These are phyloP conservation scores for Cordia subcordata DNA, from an alignment of 257 asterid genomes.

Conservation along the genomic window DNA sequence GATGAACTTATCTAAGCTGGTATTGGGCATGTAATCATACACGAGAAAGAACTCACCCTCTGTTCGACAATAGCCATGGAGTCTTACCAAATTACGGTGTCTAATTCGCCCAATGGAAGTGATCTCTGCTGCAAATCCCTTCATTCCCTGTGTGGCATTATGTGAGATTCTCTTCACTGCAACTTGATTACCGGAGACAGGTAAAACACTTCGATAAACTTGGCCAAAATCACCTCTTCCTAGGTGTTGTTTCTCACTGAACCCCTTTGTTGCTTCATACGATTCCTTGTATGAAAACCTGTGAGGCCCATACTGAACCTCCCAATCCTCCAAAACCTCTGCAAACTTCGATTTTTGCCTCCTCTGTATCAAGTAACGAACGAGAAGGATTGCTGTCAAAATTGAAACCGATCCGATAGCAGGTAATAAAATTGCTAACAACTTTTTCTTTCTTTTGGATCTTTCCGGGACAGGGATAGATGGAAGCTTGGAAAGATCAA, in stretches of 20 bases:
- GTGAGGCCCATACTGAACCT: constrained; percentile 17
- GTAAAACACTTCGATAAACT: constrained; percentile 10
- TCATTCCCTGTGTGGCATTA: constrained; percentile 21
- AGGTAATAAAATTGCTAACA: constrained; percentile 4
- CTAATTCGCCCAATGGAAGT: constrained; percentile 15
- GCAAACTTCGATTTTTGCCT: constrained; percentile 9
- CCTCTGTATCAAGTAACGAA: neutral
- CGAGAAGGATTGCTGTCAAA: too few species aligned
- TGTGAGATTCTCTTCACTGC: constrained; percentile 23
- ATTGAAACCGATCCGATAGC: neutral
- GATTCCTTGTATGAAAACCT: constrained; percentile 21
- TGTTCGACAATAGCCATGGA: constrained; percentile 21
- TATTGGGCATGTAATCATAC: constrained; percentile 22
- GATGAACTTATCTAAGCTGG: constrained; percentile 22
- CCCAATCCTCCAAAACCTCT: constrained; percentile 25
- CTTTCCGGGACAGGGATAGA: neutral
- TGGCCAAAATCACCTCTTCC: constrained; percentile 22
- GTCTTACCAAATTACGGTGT: constrained; percentile 20
- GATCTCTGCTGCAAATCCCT: constrained; percentile 21
- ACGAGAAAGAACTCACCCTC: constrained; percentile 21
- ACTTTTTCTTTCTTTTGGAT: neutral
- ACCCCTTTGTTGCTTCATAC: constrained; percentile 21
- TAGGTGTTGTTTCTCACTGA: constrained; percentile 2
- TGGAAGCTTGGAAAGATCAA: constrained; percentile 12
- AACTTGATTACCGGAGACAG: neutral